Percentiles rank a stretch among this genome's conserved stretches.
Conservation (phyloP, 2,329 filamentous ascomycete species). For the Epichloe scottii region DNA sequence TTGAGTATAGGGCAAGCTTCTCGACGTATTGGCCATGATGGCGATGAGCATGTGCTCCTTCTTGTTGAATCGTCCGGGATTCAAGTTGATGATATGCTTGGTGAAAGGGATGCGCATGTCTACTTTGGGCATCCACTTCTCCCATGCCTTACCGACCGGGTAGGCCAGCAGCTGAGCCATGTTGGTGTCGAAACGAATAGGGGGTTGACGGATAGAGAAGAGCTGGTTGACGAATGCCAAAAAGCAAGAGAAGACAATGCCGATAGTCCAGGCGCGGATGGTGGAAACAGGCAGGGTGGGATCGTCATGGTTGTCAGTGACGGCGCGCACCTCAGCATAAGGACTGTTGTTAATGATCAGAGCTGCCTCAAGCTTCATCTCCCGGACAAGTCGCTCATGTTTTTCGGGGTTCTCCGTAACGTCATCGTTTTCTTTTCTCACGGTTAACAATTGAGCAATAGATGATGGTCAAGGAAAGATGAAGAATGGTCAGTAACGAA, state of each 20-base stretch:
- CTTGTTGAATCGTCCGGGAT: slow-evolving; percentile 43
- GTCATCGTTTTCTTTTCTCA: slow-evolving; percentile 31
- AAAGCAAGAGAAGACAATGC: slow-evolving; percentile 34
- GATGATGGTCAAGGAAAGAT: too few relatives aligned
- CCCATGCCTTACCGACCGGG: slow-evolving; percentile 38
- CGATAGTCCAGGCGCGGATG: slow-evolving; percentile 41
- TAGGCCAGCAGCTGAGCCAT: slow-evolving; percentile 45
- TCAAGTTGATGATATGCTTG: slow-evolving; percentile 28
- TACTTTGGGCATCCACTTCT: slow-evolving; percentile 37
- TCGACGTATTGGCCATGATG: slow-evolving; percentile 49
- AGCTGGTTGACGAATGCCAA: slow-evolving; percentile 43
- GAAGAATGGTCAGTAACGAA: slow-evolving; percentile 10
- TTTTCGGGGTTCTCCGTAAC: slow-evolving; percentile 32
- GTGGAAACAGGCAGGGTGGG: slow-evolving; percentile 37
- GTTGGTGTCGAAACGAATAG: slow-evolving; percentile 40
- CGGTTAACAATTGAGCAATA: slow-evolving; percentile 11
- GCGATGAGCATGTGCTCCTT: slow-evolving; percentile 52
- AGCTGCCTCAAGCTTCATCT: slow-evolving; percentile 43
- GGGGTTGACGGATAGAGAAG: slow-evolving; percentile 43
- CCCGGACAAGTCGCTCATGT: slow-evolving; percentile 33
- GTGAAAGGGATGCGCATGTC: slow-evolving; percentile 31
- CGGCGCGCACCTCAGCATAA: slow-evolving; percentile 43
- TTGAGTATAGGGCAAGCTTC: slow-evolving; percentile 40
- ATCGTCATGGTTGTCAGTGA: slow-evolving; percentile 44
- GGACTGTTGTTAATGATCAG: slow-evolving; percentile 43